Base-by-base conservation (phyloP, 306 rosid genomes). In the Fagus sylvatica region DNA sequence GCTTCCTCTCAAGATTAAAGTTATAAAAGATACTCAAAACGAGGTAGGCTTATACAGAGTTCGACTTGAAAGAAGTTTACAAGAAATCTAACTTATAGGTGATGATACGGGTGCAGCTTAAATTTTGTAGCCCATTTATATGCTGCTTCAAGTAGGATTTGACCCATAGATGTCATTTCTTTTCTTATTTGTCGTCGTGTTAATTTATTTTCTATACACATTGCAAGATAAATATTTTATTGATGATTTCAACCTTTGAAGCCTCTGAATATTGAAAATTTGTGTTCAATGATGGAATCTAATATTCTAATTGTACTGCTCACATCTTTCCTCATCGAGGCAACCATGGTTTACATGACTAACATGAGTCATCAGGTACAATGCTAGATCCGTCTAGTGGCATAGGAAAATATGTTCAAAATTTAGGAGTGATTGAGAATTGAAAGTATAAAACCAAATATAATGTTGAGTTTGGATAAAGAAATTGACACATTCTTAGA, bases 51-150 rank as follows among this genome's bases (percentile, higher is more conserved):
- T 10, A 32, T 34, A 40, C 69, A 46, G 73, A 78, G n/a, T 75
- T 80, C 70, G 22, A 70, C 68, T 62, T 55, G 66, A 54, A 40
- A 79, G 77, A 69, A 73, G 49, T 53, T 57, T 39, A 53, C 71
- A 81, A 33, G 79, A 66, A 62, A 40, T 74, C 49, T 64, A 71
- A 41, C 53, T 2, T 57, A 22, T 54, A 51, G 12, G 2, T 22
- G 62, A 62, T 62, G 71, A 74, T 42, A 76, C 43, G 19, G 8
- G 74, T 69, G 86, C 85, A 34, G 87, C 91, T 56, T 85, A 85
- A 81, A 81, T 85, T 87, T 85, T 90, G 89, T 84, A 77, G 82
- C 73, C 78, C 77, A 51, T 79, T 60, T 79, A 28, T 54, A 33
- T 86, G 90, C 84, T 86, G 89, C 85, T 70, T 68, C 74, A 61